Base-by-base conservation (phyloP, 805 yeast genomes). In the Myxozyma kluyveri region DNA sequence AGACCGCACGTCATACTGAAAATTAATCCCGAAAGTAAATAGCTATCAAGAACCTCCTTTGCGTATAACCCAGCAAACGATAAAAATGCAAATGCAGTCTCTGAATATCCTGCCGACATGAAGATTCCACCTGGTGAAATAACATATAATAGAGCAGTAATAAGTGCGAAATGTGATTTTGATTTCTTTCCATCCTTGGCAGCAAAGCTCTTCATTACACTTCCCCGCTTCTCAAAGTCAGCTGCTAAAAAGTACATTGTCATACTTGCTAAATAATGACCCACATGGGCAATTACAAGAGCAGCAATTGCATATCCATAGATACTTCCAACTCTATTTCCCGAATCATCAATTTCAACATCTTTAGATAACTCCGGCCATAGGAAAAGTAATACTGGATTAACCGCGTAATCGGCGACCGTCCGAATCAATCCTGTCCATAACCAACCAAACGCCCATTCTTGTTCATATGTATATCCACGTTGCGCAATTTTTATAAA, bases 61-160 rank as follows among this genome's bases (percentile, higher is more conserved):
- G 79, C 61, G 24, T 68, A 73, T 36, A 88, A 61, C 1, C 86
- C 91, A 1, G 67, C 4, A 40, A 84, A 80, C 29, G 86, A 72
- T 38, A 82, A 66, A 12, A 82, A 68, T 22, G 87, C 83, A 35
- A 88, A 82, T 17, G 78, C 60, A 19, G 88, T 78, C 68, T 91
- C 99, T 0, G 95, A 75, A 66, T 90, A 91, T 1, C 86, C 80
- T 1, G 82, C 77, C 0, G 84, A 74, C 37, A 87, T 71, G 63
- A 89, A 91, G 0, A 88, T 76, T 0, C 96, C 96, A 0, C 88
- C 89, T 2, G 95, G 88, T 18, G 85, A 80, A n/a, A 84, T 52
- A 0, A 82, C 66, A 55, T 78, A 83, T 14, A 85, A 61, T 2
- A 75, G 44, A 0, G 82, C 69, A 0, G 77, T 63, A 35, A 65